Base-by-base conservation (phyloP, 176 grass and related monocot genomes). In the Sorghum bicolor region DNA sequence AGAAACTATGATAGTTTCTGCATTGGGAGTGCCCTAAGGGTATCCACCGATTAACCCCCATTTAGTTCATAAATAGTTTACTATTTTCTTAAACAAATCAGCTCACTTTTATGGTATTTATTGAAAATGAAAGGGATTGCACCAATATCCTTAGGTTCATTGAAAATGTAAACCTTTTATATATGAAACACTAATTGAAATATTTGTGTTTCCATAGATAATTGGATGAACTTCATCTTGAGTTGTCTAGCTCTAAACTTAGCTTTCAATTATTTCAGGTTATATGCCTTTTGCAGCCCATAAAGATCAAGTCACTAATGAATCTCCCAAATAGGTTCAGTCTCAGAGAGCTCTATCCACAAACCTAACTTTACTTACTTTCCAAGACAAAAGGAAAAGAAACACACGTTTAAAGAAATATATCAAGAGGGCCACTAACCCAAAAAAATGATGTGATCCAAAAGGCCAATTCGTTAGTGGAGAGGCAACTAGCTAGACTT, bases 351-450 rank as follows among this genome's bases (percentile, higher is more conserved):
- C 38, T 75, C 63, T 77, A 85, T 89, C 78, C 34, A 65, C 41
- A 86, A 43, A 86, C 65, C 72, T 66, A 89, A 89, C 83, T 57
- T 60, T 24, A 24, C 55, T 65, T 34, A 28, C 4, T 47, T 79
- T 67, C 26, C n/a, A 67, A 37, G 38, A 28, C 9, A 19, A 45
- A 67, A 78, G 31, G 15, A 17, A 76, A 57, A 39, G 22, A 60
- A 37, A 55, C 8, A 74, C 19, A 5, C 5, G 15, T 31, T 48
- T 74, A 9, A 74, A 48, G 41, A 48, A 14, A 64, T 60, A 48
- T 30, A 48, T 10, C 41, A 48, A 16, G 14, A 20, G 25, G 25
- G 10, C 70, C 70, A 31, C 70, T 45, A 48, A 26, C 36, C 14
- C 17, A 30, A 48, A 30, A 47, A 19, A 48, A 31, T 30, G 4